A percentile compares a stretch with the other conserved stretches of the same genome.
These are phyloP conservation scores for Clitopilus passeckerianus DNA, from an alignment of 768 basidiomycete species.

Conservation along the genomic window DNA sequence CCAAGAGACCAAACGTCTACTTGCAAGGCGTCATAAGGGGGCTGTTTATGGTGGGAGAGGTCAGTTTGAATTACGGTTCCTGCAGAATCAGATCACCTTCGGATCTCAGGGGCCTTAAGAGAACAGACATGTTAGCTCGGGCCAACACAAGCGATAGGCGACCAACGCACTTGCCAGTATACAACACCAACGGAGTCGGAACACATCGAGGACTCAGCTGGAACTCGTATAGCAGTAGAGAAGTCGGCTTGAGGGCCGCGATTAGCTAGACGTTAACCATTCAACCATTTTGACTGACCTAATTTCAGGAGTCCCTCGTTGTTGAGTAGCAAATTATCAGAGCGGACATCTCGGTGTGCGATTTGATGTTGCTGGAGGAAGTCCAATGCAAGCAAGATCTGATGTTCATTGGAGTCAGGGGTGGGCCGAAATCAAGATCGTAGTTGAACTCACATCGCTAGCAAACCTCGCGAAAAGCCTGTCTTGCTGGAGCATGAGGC, in stretches of 20 bases:
- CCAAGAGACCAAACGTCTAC: constrained; percentile 82
- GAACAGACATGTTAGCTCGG: neutral
- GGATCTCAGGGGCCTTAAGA: constrained; percentile 64
- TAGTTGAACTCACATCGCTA: constrained; percentile 59
- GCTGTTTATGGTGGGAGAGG: constrained; percentile 24
- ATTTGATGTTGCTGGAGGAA: constrained; percentile 63
- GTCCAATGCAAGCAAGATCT: constrained; percentile 64
- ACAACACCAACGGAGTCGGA: constrained; percentile 64
- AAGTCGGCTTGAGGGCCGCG: constrained; percentile 70
- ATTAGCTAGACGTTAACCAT: neutral
- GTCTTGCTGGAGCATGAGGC: constrained; percentile 57
- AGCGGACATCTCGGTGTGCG: constrained; percentile 80
- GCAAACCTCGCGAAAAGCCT: constrained; percentile 69
- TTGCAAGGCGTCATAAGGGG: constrained; percentile 71
- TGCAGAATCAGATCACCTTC: constrained; percentile 42
- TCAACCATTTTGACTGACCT: constrained; percentile 35
- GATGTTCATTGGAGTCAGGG: constrained; percentile 1
- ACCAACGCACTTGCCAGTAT: constrained; percentile 66
- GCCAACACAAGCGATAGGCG: too few relatives aligned
- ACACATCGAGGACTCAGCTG: constrained; percentile 42
- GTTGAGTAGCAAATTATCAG: constrained; percentile 78
- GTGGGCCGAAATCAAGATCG: constrained; percentile 3
- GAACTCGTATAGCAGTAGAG: constrained; percentile 64
- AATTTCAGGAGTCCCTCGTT: constrained; percentile 68
- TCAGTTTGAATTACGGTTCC: neutral